Percentiles rank a stretch among this genome's conserved stretches.
Evolutionary conservation across 2,329 filamentous ascomycete genomes (phyloP).

Genomic region (Fusarium sterilihyphosum): DNA sequence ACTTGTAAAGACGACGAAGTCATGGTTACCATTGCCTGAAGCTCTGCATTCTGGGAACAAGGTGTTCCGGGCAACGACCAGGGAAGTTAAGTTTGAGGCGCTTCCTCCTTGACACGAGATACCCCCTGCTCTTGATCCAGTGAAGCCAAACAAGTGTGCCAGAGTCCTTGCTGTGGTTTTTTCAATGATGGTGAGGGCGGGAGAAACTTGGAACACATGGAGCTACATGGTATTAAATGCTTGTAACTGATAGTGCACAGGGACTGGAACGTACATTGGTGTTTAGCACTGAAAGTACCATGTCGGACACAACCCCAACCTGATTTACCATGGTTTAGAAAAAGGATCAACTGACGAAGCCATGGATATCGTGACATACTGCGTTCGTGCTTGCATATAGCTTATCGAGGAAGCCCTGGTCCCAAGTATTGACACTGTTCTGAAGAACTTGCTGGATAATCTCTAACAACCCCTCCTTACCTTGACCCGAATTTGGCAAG

Average conservation of each 20-base stretch:
- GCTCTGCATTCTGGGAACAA: slow-evolving; percentile 83
- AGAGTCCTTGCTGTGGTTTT: slow-evolving; percentile 80
- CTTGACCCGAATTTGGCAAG: slow-evolving; percentile 67
- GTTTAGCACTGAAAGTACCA: slow-evolving; percentile 86
- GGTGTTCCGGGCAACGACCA: slow-evolving; percentile 88
- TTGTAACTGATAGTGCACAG: not conserved
- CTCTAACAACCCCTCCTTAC: slow-evolving; percentile 78
- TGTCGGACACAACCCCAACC: slow-evolving; percentile 85
- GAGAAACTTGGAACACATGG: slow-evolving; percentile 94
- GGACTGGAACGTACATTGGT: slow-evolving; percentile 74
- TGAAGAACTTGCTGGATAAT: slow-evolving; percentile 76
- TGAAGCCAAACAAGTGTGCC: slow-evolving; percentile 80
- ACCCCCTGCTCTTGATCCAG: slow-evolving; percentile 75
- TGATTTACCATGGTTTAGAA: slow-evolving; percentile 43
- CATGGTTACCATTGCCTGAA: slow-evolving; percentile 70
- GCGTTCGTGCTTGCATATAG: slow-evolving; percentile 91
- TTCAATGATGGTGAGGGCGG: slow-evolving; percentile 86
- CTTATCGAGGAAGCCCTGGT: slow-evolving; percentile 96
- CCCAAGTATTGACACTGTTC: slow-evolving; percentile 98
- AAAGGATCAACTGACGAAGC: not conserved
- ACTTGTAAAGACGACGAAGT: slow-evolving; percentile 88
- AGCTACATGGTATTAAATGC: slow-evolving; percentile 29
- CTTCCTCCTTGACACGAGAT: slow-evolving; percentile 84
- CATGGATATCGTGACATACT: slow-evolving; percentile 53
- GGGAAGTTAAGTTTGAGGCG: slow-evolving; percentile 84